Evolutionary conservation across 108 stramenopile genomes (phyloP).

Genomic region (Epipyxis sp.): DNA sequence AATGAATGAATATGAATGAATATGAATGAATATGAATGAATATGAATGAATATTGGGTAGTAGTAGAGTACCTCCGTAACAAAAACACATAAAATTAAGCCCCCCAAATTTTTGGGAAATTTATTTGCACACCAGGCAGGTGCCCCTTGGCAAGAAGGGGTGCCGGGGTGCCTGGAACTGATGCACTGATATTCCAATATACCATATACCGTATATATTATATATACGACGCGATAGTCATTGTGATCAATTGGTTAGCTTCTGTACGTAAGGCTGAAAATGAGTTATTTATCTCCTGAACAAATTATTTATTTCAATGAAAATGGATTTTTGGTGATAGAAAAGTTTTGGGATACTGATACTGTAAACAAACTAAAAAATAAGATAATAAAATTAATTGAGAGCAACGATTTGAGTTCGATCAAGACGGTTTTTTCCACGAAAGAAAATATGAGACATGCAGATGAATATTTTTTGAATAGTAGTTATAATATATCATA

Average conservation of each 20-base stretch:
- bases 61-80: no score
- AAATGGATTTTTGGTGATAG: slow-evolving; percentile 4
- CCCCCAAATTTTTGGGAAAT: no score
- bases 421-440: slow-evolving; percentile 43
- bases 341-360: slow-evolving; percentile 3
- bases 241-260: no score
- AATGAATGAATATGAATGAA: no score
- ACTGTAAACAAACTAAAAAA: slow-evolving; percentile 35
- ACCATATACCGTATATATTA: no score
- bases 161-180: not conserved
- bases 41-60: no score
- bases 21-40: no score
- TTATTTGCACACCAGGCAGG: not conserved
- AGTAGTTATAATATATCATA: slow-evolving; percentile 50
- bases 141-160: not conserved
- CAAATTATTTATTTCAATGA: slow-evolving; percentile 14
- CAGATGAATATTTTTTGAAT: slow-evolving; percentile 49
- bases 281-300: not conserved
- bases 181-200: no score
- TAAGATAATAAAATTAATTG: slow-evolving; percentile 28
- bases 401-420: slow-evolving; percentile 40
- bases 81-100: no score
- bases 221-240: no score
- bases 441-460: slow-evolving; percentile 40
- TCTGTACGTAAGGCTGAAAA: not conserved